Evolutionary conservation across 2,329 filamentous ascomycete species (phyloP), one percentile per base, ranked within the genome.

Genomic region (Xylariaceae sp.): DNA sequence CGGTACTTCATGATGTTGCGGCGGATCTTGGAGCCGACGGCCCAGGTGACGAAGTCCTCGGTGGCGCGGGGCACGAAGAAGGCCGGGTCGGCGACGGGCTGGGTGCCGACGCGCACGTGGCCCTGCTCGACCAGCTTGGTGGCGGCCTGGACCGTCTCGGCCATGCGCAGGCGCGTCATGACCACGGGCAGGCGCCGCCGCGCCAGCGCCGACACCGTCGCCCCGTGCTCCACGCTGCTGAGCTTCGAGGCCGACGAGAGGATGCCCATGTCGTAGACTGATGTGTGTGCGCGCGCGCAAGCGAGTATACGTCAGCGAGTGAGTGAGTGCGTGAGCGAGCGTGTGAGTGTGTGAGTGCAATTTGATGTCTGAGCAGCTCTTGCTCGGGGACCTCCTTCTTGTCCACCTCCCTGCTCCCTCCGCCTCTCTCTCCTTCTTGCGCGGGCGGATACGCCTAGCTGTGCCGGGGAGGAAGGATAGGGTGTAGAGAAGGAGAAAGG

Each of bases 31-130:
- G 86, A 93, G 39, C 86, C 87, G 51, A 93, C 85, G 8, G 90
- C 82, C 90, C 90, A 96, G 1, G 90, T 95, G 13, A 96, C 83
- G 57, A 93, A 94, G 63, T 96, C 90, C 35, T 96, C 90, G 73
- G 94, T 86, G 40, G 78, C 84, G 45, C 89, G 72, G 23, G 86
- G 92, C 6, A 96, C 87, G 33, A 95, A 61, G 52, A 88, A 95
- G 1, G 88, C 89, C 18, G 88, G 80, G 56, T 96, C 90, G 2
- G 85, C 93, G 17, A 95, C 75, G 2, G 89, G 83, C 54, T 95
- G 87, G 0, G 87, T 89, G 10, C 90, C 90, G 1, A 94, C 87
- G 30, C 90, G 72, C 3, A 96, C 88, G 57, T 95, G 89, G 5
- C 90, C 90, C 55, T 94, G 87, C 67, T 96, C 90, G 38, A 96